A percentile compares a stretch with the other conserved stretches of the same genome.
Conservation (phyloP, 805 yeast genomes). For the Pichia exigua region DNA sequence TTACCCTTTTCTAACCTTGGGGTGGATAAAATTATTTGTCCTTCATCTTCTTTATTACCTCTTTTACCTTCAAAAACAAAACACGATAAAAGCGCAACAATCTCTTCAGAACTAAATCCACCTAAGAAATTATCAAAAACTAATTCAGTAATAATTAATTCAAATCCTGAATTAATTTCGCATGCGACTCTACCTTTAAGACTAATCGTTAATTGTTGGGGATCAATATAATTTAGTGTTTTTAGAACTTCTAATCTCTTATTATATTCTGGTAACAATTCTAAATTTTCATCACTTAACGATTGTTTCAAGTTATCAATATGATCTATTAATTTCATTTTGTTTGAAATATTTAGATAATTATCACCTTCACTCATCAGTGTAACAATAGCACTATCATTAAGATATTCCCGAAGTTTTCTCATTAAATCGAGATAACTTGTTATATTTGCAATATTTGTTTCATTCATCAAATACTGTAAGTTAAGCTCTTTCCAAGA, state of each 20-base stretch:
- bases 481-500: constrained; percentile 40
- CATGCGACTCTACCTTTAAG: constrained; percentile 86
- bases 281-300: constrained; percentile 82
- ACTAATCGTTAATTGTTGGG: constrained; percentile 57
- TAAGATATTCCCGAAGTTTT: constrained; percentile 18
- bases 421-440: constrained; percentile 29
- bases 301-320: constrained; percentile 51
- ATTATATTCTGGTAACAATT: constrained; percentile 86
- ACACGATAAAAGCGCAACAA: constrained; percentile 87
- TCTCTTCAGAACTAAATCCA: constrained; percentile 91
- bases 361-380: constrained; percentile 11
- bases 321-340: constrained; percentile 37
- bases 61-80: constrained; percentile 84
- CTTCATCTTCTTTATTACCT: constrained; percentile 45
- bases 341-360: constrained; percentile 33
- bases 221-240: constrained; percentile 75
- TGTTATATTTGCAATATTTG: constrained; percentile 30
- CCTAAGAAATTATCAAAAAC: constrained; percentile 87
- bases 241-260: constrained; percentile 75
- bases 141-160: constrained; percentile 79
- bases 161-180: constrained; percentile 89
- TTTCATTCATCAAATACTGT: constrained; percentile 28
- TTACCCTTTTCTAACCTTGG: constrained; percentile 76
- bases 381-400: constrained; percentile 19
- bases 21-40: constrained; percentile 38